Conservation (phyloP, 345 rosid genomes). For the Eucalyptus grandis region DNA sequence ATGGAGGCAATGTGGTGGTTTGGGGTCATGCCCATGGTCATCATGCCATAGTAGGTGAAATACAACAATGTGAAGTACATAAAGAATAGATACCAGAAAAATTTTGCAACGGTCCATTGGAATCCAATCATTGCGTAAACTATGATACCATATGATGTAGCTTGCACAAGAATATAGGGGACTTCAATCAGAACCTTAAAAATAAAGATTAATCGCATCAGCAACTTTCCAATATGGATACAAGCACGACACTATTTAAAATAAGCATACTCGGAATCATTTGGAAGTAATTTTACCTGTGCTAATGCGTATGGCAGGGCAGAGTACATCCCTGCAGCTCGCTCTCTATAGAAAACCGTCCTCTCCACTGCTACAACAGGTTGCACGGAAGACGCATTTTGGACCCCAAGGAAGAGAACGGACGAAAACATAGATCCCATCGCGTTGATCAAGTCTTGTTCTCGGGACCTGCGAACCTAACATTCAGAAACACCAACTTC, state of each 20-base stretch:
- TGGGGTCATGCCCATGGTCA: conserved; percentile 26
- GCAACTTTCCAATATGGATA: background rate
- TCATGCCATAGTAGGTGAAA: conserved; percentile 41
- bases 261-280: too few species aligned
- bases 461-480: background rate
- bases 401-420: conserved; percentile 24
- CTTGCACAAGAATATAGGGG: conserved; percentile 18
- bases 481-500: background rate
- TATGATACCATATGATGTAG: background rate
- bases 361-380: conserved; percentile 29
- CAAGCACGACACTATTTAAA: background rate
- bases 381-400: conserved; percentile 16
- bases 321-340: conserved; percentile 50
- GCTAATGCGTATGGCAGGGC: conserved; percentile 34
- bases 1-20: conserved; percentile 24
- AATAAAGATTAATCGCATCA: background rate
- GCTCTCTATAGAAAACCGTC: conserved; percentile 35
- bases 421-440: conserved; percentile 35
- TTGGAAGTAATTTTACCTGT: conserved; percentile 9
- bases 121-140: conserved; percentile 24
- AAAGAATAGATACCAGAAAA: conserved; percentile 35
- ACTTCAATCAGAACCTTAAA: conserved; percentile 1
- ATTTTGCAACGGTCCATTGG: conserved; percentile 20
- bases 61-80: conserved; percentile 32
- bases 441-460: conserved; percentile 6